Base-by-base conservation (phyloP, 1,284 basidiomycete genomes). In the Microbotryum scabiosae region DNA sequence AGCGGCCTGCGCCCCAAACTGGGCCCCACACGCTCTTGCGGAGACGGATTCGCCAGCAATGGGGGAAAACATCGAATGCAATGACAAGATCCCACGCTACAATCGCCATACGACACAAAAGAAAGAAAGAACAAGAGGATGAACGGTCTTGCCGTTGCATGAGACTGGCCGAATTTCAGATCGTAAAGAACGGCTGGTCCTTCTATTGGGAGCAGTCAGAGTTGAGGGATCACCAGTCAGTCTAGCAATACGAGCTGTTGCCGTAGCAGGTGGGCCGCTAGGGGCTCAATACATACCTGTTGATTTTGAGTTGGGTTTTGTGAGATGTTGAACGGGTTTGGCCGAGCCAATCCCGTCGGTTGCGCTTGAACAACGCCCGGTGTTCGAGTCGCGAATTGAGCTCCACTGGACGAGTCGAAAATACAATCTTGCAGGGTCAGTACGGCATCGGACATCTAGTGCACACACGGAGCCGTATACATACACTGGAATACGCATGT, bases 401-500 rank as follows among this genome's bases (percentile, higher is more conserved):
- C 41, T 23, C 51, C 57, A 16, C 58, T 60, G 46, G 16, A 18
- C n/a, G 4, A 52, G 23, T 12, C n/a, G 51, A 28, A 52, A 1
- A 52, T 28, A 18, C 9, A 41, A 2, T 49, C 47, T 20, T 23
- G 28, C 47, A 49, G 9, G 47, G 14, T 49, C 47, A 49, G 36
- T n/a, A 49, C 26, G 21, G 12, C 20, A 49, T 10, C 47, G 8
- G n/a, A 14, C 5, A 1, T 7, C 18, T 49, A 12, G 16, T 16
- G 36, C 14, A 41, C 16, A 16, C 5, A 20, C 23, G 20, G 16
- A 49, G 20, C 26, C 5, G 21, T 18, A 49, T 30, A 65, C 66
- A 59, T 57, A 70, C 55, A 69, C 60, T 4, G 71, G 71, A 1
- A 72, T 61, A 23, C 92, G 82, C 63, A 93, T 75, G 58, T 80